These are phyloP conservation scores for Adansonia madagascariensis DNA, from an alignment of 441 rosid genomes.

Conservation along the genomic window DNA sequence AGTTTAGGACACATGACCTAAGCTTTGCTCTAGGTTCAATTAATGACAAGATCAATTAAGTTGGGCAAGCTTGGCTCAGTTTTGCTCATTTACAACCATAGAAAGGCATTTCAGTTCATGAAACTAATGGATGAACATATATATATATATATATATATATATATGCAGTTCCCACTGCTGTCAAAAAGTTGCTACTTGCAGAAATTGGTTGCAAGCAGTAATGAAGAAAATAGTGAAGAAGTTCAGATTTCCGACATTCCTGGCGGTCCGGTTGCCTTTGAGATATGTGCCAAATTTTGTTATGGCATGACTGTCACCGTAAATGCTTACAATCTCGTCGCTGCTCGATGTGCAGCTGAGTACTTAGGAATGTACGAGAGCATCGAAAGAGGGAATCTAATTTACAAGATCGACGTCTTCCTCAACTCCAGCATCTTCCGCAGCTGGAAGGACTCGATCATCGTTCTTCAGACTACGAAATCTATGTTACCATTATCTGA, in stretches of 20 bases:
- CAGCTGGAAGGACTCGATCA: slow-evolving; percentile 89
- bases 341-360: slow-evolving; percentile 74
- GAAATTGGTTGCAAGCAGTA: slow-evolving; percentile 50
- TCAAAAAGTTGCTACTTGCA: slow-evolving; percentile 67
- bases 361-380: slow-evolving; percentile 73
- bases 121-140: slow-evolving; percentile 23
- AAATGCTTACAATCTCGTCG: slow-evolving; percentile 69
- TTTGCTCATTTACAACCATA: background rate
- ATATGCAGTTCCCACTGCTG: slow-evolving; percentile 75
- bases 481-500: slow-evolving; percentile 56
- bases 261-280: slow-evolving; percentile 74
- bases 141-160: background rate
- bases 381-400: slow-evolving; percentile 72
- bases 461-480: slow-evolving; percentile 67
- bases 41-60: background rate
- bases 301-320: slow-evolving; percentile 76
- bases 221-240: slow-evolving; percentile 51
- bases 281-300: slow-evolving; percentile 76
- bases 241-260: slow-evolving; percentile 70
- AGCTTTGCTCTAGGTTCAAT: background rate
- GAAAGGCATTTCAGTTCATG: slow-evolving; percentile 4
- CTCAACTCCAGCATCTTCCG: slow-evolving; percentile 66
- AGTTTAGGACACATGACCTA: background rate
- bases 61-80: background rate
- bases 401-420: slow-evolving; percentile 78